These are phyloP conservation scores for Bolboschoenoplectus hybrid DNA, from an alignment of 202 grass and related monocot species.

Conservation along the genomic window DNA sequence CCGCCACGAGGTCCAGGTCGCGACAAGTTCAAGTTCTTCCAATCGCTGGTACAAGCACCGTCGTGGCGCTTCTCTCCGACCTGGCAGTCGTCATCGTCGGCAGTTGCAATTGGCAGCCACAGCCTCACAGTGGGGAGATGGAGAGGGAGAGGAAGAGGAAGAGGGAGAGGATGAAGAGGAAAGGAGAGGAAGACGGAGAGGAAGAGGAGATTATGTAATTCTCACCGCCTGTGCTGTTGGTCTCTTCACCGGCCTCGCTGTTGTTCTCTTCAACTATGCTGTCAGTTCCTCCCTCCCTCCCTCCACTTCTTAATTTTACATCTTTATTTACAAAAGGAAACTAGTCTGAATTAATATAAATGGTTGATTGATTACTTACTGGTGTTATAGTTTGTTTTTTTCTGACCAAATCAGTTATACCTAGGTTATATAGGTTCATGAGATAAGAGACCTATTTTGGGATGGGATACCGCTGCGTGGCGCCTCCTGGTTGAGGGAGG, in stretches of 20 bases:
- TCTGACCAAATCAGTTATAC: conserved; percentile 19
- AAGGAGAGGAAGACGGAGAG: neutral
- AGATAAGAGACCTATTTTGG: conserved; percentile 87
- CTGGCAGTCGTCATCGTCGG: neutral
- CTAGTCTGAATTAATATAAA: no score
- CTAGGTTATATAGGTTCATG: conserved; percentile 61
- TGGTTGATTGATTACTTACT: conserved; percentile 21
- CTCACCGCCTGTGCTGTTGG: conserved; percentile 78
- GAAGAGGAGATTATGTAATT: conserved; percentile 62
- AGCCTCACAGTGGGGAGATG: neutral
- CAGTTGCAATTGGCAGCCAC: conserved; percentile 9
- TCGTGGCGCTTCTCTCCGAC: neutral
- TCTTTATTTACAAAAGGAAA: neutral
- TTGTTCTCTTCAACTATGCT: conserved; percentile 85
- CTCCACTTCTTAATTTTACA: neutral
- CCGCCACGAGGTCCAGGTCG: neutral
- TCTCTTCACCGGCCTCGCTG: conserved; percentile 70
- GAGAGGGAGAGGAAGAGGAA: neutral
- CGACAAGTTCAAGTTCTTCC: neutral
- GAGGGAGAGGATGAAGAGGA: neutral
- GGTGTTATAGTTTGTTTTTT: neutral
- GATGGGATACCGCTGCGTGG: conserved; percentile 68
- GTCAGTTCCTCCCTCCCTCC: conserved; percentile 29
- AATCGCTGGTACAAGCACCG: neutral
- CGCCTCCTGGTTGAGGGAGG: conserved; percentile 79